Conservation (phyloP, 495 filamentous ascomycete species). For the Aspergillus hancockii region DNA sequence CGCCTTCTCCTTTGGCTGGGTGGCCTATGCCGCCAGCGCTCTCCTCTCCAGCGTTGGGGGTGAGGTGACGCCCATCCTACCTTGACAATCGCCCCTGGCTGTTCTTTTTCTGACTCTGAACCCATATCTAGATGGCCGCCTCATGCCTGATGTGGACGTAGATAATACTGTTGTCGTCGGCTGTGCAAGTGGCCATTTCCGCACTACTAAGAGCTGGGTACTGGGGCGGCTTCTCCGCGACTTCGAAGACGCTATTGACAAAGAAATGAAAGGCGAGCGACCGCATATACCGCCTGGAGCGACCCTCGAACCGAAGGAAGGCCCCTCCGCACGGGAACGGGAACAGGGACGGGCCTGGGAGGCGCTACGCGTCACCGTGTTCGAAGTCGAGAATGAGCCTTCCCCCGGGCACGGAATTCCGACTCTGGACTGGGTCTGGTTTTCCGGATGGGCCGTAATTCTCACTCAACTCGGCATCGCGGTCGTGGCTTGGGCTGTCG, state of each 20-base stretch:
- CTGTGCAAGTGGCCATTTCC: neutral
- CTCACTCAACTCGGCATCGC: neutral
- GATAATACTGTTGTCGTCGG: neutral
- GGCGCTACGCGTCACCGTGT: neutral
- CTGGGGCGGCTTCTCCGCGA: neutral
- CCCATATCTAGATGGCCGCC: too few species aligned
- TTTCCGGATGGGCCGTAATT: neutral
- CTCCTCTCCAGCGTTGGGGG: neutral
- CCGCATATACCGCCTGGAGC: too few species aligned
- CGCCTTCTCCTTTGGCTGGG: neutral
- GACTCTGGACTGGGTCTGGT: neutral
- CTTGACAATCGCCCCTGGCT: too few species aligned
- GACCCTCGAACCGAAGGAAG: too few species aligned
- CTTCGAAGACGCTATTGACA: neutral
- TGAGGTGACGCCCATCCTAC: too few species aligned
- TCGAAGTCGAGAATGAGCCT: neutral
- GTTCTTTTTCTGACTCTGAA: too few species aligned
- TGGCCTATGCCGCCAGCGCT: neutral
- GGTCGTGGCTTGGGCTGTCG: neutral
- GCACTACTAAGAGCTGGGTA: neutral
- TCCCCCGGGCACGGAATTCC: neutral
- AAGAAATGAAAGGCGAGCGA: too few species aligned
- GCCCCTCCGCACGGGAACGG: neutral
- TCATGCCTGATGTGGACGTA: too few species aligned
- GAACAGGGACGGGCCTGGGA: neutral